These are phyloP conservation scores for Lasiosphaeria hispida DNA, from an alignment of 495 filamentous ascomycete genomes.

Conservation along the genomic window DNA sequence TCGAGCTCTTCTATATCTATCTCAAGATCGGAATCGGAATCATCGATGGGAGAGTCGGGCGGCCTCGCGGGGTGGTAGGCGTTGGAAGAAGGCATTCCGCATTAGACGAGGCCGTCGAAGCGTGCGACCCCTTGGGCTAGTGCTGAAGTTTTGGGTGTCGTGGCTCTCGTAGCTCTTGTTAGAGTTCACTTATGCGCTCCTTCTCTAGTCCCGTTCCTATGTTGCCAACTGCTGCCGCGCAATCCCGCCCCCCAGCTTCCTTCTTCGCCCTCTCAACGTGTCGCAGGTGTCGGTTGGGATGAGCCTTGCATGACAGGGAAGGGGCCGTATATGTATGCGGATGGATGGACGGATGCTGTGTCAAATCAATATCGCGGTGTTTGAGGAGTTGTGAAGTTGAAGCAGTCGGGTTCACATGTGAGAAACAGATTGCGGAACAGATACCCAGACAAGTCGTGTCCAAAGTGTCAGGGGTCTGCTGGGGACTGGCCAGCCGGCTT, in stretches of 20 bases:
- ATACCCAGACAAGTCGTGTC: background rate
- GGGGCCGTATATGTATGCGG: too few species aligned
- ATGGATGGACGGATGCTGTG: too few species aligned
- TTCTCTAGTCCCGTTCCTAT: background rate
- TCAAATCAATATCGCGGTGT: too few species aligned
- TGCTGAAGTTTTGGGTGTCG: conserved; percentile 8
- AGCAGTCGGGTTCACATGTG: background rate
- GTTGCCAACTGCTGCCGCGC: background rate
- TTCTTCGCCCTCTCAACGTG: too few species aligned
- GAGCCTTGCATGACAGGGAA: too few species aligned
- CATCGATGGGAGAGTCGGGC: conserved; percentile 51
- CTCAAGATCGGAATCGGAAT: conserved; percentile 67
- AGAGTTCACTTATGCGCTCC: too few species aligned
- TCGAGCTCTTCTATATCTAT: conserved; percentile 73
- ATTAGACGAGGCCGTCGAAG: conserved; percentile 29
- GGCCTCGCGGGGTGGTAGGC: conserved; percentile 48
- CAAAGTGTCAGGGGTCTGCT: background rate
- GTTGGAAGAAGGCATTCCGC: conserved; percentile 53
- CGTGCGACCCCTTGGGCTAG: background rate
- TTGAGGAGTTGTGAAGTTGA: too few species aligned
- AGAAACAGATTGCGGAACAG: background rate
- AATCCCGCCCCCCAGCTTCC: background rate
- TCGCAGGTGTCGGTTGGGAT: background rate
- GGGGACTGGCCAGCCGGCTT: background rate
- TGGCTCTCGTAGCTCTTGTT: background rate